These are phyloP conservation scores for Aspergillus saccharolyticus DNA, from an alignment of 495 filamentous ascomycete species.

Conservation along the genomic window DNA sequence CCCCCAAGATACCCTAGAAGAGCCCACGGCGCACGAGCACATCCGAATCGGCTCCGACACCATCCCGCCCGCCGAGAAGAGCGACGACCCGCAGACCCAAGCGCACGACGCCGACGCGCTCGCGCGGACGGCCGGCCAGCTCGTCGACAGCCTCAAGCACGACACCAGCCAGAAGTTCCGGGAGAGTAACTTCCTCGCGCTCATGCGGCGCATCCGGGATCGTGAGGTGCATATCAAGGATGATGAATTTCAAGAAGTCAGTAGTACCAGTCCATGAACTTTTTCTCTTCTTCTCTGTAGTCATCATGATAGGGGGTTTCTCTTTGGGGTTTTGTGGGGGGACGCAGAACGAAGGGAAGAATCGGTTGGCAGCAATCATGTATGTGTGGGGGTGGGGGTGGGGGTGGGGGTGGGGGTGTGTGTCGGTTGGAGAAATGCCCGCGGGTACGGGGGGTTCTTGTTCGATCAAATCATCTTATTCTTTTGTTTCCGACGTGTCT, in stretches of 20 bases:
- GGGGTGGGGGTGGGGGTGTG: no score
- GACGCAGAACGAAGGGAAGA: slow-evolving; percentile 25
- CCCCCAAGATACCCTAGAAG: slow-evolving; percentile 4
- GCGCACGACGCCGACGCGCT: slow-evolving; percentile 58
- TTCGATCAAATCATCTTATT: no score
- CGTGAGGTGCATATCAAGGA: slow-evolving; percentile 50
- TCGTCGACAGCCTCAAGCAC: slow-evolving; percentile 64
- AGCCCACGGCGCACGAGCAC: slow-evolving; percentile 15
- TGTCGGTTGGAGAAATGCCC: no score
- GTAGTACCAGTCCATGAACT: slow-evolving; percentile 44
- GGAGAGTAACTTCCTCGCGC: slow-evolving; percentile 67
- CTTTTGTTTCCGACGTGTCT: slow-evolving; percentile 26
- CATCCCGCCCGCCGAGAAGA: slow-evolving; percentile 32
- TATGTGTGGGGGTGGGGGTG: no score
- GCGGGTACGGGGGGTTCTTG: no score
- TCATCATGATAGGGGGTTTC: neutral
- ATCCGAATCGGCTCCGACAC: slow-evolving; percentile 50
- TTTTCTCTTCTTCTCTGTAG: neutral
- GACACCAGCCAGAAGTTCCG: slow-evolving; percentile 70
- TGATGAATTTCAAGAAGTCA: slow-evolving; percentile 52
- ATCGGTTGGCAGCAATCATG: neutral
- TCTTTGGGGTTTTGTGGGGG: slow-evolving; percentile 28
- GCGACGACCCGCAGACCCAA: slow-evolving; percentile 18
- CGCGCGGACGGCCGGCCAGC: slow-evolving; percentile 62
- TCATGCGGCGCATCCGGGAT: slow-evolving; percentile 65